Evolutionary conservation across 495 filamentous ascomycete species (phyloP).

Genomic region (Cercophora newfieldiana): DNA sequence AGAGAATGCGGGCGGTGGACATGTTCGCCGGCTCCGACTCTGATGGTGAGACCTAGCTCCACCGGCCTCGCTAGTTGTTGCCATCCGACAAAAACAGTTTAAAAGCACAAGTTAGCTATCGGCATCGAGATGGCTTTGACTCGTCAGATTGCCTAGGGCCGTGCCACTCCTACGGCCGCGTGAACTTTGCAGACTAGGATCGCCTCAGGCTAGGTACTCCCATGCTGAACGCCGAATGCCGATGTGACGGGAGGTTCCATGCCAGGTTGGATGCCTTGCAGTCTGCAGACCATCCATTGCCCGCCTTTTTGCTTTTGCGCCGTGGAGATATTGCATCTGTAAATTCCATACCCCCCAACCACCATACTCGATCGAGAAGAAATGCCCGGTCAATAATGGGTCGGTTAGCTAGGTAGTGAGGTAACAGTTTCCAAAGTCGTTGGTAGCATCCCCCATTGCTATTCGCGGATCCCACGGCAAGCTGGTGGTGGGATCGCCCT

Average conservation of each 20-base stretch:
- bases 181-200: neutral
- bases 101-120: neutral
- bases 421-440: neutral
- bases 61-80: neutral
- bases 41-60: constrained; percentile 34
- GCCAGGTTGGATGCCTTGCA: neutral
- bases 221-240: neutral
- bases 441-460: neutral
- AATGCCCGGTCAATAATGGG: neutral
- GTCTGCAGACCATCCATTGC: neutral
- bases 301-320: neutral
- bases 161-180: neutral
- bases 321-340: neutral
- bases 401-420: neutral
- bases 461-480: constrained; percentile 5
- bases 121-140: neutral
- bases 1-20: constrained; percentile 82
- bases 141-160: neutral
- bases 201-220: neutral
- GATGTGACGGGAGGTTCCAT: neutral
- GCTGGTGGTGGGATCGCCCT: neutral
- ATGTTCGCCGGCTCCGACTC: constrained; percentile 80
- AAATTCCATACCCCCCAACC: neutral
- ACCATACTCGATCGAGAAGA: neutral
- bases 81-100: neutral